Evolutionary conservation across 2,329 filamentous ascomycete species (phyloP).

Genomic region (Septoria petroselini): DNA sequence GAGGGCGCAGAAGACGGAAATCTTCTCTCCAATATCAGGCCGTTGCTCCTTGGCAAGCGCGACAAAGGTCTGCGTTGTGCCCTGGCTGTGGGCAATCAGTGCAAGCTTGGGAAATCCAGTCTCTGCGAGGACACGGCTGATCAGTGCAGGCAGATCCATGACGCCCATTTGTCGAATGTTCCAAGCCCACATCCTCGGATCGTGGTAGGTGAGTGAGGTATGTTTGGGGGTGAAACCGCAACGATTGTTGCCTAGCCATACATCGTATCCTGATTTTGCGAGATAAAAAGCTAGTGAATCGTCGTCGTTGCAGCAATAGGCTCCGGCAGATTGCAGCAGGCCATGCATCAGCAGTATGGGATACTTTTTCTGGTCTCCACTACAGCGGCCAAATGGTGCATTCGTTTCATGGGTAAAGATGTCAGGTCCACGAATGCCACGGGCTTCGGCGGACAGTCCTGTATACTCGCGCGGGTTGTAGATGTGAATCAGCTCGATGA

Average conservation of each 20-base stretch:
- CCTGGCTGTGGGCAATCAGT: slow-evolving; percentile 83
- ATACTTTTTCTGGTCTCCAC: slow-evolving; percentile 56
- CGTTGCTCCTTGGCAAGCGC: slow-evolving; percentile 86
- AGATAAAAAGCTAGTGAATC: slow-evolving; percentile 87
- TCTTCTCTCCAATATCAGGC: slow-evolving; percentile 74
- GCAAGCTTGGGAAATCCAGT: slow-evolving; percentile 81
- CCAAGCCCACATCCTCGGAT: slow-evolving; percentile 96
- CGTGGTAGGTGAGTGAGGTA: slow-evolving; percentile 63
- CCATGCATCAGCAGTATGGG: slow-evolving; percentile 86
- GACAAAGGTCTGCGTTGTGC: slow-evolving; percentile 83
- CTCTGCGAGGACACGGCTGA: slow-evolving; percentile 73
- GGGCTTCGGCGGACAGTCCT: slow-evolving; percentile 49
- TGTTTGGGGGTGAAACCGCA: slow-evolving; percentile 82
- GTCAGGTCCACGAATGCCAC: slow-evolving; percentile 57
- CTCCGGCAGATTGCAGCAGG: slow-evolving; percentile 79
- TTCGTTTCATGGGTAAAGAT: slow-evolving; percentile 44
- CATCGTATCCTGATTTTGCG: slow-evolving; percentile 87
- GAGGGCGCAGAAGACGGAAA: slow-evolving; percentile 86
- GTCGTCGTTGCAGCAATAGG: slow-evolving; percentile 87
- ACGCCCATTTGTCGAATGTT: slow-evolving; percentile 93
- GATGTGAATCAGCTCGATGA: slow-evolving; percentile 84
- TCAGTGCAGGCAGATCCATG: slow-evolving; percentile 77
- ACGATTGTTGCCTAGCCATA: slow-evolving; percentile 93
- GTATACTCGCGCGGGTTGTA: slow-evolving; percentile 74
- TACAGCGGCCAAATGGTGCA: background rate